Evolutionary conservation across 2,329 filamentous ascomycete species (phyloP).

Genomic region (Cladosporium austrohemisphaericum): DNA sequence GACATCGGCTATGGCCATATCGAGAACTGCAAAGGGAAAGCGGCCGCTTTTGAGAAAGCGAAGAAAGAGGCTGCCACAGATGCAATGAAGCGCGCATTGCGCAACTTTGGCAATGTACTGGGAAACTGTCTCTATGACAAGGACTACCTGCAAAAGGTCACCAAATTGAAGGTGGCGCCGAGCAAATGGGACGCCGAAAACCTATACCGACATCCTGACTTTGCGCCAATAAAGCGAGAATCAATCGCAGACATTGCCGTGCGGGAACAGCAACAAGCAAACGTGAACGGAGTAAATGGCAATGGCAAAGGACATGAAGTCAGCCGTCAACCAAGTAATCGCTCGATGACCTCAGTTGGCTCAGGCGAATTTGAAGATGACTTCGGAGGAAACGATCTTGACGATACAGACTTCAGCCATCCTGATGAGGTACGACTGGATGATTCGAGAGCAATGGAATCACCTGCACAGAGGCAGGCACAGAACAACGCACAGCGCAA

Average conservation of each 20-base stretch:
- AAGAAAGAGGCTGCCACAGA: slow-evolving; percentile 98
- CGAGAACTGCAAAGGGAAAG: slow-evolving; percentile 93
- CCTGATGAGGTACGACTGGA: slow-evolving; percentile 70
- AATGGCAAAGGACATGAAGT: slow-evolving; percentile 17
- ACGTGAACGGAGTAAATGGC: slow-evolving; percentile 22
- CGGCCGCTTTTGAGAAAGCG: slow-evolving; percentile 93
- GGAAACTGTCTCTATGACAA: slow-evolving; percentile 99
- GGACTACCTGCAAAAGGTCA: slow-evolving; percentile 84
- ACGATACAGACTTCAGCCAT: slow-evolving; percentile 59
- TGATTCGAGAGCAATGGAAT: slow-evolving; percentile 24
- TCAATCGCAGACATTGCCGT: slow-evolving; percentile 21
- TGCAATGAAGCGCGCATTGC: slow-evolving; percentile 79
- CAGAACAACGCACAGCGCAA: slow-evolving; percentile 21
- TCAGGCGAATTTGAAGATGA: slow-evolving; percentile 52
- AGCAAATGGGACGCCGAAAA: slow-evolving; percentile 74
- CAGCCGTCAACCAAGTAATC: slow-evolving; percentile 29
- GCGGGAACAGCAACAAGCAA: slow-evolving; percentile 16
- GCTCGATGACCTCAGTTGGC: slow-evolving; percentile 33
- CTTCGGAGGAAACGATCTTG: slow-evolving; percentile 51
- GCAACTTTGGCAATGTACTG: slow-evolving; percentile 91
- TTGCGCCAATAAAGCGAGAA: slow-evolving; percentile 58
- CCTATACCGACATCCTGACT: slow-evolving; percentile 78
- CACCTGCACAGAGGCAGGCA: slow-evolving; percentile 22
- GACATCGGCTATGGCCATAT: slow-evolving; percentile 96
- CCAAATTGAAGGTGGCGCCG: slow-evolving; percentile 77